Base-by-base conservation (phyloP, 768 basidiomycete genomes). In the Suillus fuscotomentosus region DNA sequence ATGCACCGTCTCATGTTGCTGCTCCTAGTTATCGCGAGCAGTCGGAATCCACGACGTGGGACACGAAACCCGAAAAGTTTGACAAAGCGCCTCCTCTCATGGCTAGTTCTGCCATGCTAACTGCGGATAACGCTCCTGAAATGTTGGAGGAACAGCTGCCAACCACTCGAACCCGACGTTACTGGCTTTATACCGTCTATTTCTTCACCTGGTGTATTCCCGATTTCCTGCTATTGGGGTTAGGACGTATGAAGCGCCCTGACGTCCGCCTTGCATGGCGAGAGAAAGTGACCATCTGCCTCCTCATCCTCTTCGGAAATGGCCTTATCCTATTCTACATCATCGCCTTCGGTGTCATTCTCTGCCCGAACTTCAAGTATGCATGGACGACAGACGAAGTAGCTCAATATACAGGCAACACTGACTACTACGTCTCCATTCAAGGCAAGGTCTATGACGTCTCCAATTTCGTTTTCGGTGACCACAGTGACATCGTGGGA, bases 211-310 rank as follows among this genome's bases (percentile, higher is more conserved):
- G 79, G 76, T 83, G 83, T 76, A 82, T 88, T 17, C 88, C 88
- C 0, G 67, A 76, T 31, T 84, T 88, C 66, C 65, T 80, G 4
- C 78, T 89, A 39, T 72, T 71, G 53, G 73, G 76, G 57, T 43
- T 88, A 55, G 87, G 88, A 6, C 81, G 85, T 20, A 87, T 89
- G 88, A 88, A 88, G 72, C 84, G 88, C 11, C 84, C 87, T 24
- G 88, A 89, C 70, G 77, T 89, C 54, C 83, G 85, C 59, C 81
- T 89, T 51, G 88, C 88, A 0, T 89, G 88, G 88, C 79, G 88
- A 48, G 88, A 89, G 71, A 89, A 89, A 74, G 68, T 88, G 60
- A 83, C 88, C 7, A 89, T 89, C 68, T 88, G 84, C 75, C 68
- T 76, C 66, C 80, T 89, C 71, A 88, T 89, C 71, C 67, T 84